Base-by-base conservation (phyloP, 176 grass and related monocot species). In the Puya raimondii region DNA sequence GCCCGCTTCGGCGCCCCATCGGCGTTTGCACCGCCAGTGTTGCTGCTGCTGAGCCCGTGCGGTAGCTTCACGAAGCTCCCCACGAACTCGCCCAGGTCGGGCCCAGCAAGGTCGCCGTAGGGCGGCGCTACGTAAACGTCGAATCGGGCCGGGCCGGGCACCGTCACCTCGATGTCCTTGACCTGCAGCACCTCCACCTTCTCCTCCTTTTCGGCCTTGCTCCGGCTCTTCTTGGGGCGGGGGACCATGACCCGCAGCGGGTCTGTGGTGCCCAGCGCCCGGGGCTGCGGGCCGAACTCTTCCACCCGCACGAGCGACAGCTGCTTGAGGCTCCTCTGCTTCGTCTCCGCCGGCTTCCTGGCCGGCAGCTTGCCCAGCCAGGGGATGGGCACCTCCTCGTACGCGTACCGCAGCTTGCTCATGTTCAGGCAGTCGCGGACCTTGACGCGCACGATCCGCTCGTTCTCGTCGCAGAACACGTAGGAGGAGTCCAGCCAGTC, bases 181-280 rank as follows among this genome's bases (percentile, higher is more conserved):
- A 83, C 63, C 21, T 59, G n/a, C 10, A 83, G 20, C 61, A 78
- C 64, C 74, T 83, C 81, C 59, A 73, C 74, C 14, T 67, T 23
- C 0, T 72, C 51, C 13, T 83, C 29, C 69, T 83, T 83, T 9
- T 83, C 81, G 50, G 53, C 53, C 42, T 78, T 78, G 12, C 23
- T 83, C 63, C 74, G 68, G 74, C 50, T 73, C 12, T 48, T 73
- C 81, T 83, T 78, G 1, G 81, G 81, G n/a, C 81, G 59, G n/a
- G 74, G 0, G 47, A 83, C 81, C 20, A 78, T 0, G 63, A 83
- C 74, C 9, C 81, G 74, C 8, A 83, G 49, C 14, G 74, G 69
- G 10, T 1, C 12, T 13, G 56, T 73, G 16, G 56, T 73, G 16
- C 56, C 54, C 3, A 80, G 20, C 23, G 64, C 77, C 0, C 59